Percentiles rank a stretch among this genome's conserved stretches.
phyloP scores from a whole-genome alignment of 2,329 filamentous ascomycete genomes.

The Aspergillus proliferans region DNA sequence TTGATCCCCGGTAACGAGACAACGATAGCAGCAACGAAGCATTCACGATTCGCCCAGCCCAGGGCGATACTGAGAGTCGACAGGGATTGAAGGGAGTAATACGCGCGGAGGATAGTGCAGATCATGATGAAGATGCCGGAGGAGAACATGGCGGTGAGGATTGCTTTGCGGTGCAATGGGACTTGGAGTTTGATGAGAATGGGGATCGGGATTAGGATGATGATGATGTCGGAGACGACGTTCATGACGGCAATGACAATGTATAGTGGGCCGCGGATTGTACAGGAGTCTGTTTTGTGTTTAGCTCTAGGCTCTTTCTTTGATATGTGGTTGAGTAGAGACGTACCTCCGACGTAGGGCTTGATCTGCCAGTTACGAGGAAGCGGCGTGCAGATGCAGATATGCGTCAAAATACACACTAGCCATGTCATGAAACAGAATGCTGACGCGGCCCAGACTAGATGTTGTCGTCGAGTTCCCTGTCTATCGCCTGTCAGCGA shows the following conservation, averaged over 20 bases:
- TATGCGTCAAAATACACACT: slow-evolving; percentile 22
- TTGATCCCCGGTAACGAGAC: slow-evolving; percentile 21
- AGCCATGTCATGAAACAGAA: slow-evolving; percentile 22
- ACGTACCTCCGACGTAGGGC: slow-evolving; percentile 21
- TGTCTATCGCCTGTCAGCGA: slow-evolving; percentile 6
- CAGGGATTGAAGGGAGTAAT: slow-evolving; percentile 19
- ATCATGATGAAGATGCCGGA: slow-evolving; percentile 24
- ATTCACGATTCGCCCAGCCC: slow-evolving; percentile 20
- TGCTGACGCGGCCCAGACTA: slow-evolving; percentile 15
- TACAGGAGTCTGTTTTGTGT: slow-evolving; percentile 15
- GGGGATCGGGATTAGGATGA: slow-evolving; percentile 17
- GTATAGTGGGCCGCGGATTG: slow-evolving; percentile 15
- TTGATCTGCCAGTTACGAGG: slow-evolving; percentile 27
- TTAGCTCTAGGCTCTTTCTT: not conserved
- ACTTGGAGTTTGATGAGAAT: slow-evolving; percentile 15
- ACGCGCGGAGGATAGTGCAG: slow-evolving; percentile 19
- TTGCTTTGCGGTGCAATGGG: slow-evolving; percentile 15
- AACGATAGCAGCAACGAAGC: slow-evolving; percentile 19
- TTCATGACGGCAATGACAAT: slow-evolving; percentile 14
- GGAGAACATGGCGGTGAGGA: slow-evolving; percentile 18
- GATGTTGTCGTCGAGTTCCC: slow-evolving; percentile 19
- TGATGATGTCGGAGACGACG: slow-evolving; percentile 14
- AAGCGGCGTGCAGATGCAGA: slow-evolving; percentile 24
- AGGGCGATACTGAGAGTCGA: slow-evolving; percentile 14
- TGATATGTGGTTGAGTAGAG: not conserved